Conservation (phyloP, 2,329 filamentous ascomycete species). For the Venturia oleaginea region DNA sequence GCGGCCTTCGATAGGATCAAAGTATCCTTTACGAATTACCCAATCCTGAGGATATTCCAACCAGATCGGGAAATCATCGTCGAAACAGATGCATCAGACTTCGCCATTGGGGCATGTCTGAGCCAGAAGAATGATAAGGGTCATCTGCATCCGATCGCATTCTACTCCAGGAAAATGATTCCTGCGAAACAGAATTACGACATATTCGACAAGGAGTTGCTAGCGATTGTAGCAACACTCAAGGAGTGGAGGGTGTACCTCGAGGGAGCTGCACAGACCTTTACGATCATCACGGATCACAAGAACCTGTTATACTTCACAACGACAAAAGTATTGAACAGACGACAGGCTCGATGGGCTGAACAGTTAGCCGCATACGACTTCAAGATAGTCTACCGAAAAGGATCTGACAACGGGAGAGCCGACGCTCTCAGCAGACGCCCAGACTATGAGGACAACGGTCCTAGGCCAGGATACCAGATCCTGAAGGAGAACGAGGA, state of each 20-base stretch:
- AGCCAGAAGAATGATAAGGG: conserved; percentile 3
- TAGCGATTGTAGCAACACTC: conserved; percentile 1
- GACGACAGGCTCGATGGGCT: conserved; percentile 19
- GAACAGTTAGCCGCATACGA: conserved; percentile 14
- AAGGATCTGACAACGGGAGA: too few relatives aligned
- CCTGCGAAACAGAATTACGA: background rate
- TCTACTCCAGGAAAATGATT: conserved; percentile 9
- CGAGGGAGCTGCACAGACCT: conserved; percentile 10
- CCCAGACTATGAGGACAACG: background rate
- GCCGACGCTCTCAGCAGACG: too few relatives aligned
- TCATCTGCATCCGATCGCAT: background rate
- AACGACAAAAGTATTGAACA: conserved; percentile 19
- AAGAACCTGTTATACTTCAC: conserved; percentile 22
- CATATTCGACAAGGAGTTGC: conserved; percentile 12
- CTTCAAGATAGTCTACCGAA: conserved; percentile 12
- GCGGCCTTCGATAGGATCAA: background rate
- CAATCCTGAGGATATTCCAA: background rate
- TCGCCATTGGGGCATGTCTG: background rate
- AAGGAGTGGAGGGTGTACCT: background rate
- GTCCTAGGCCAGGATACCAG: background rate
- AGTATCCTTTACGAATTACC: background rate
- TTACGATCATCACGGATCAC: conserved; percentile 20
- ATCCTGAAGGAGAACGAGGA: background rate
- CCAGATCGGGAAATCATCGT: conserved; percentile 1
- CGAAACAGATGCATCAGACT: conserved; percentile 7